phyloP scores from a whole-genome alignment of 306 rosid species.

The Cucumis sativus region DNA sequence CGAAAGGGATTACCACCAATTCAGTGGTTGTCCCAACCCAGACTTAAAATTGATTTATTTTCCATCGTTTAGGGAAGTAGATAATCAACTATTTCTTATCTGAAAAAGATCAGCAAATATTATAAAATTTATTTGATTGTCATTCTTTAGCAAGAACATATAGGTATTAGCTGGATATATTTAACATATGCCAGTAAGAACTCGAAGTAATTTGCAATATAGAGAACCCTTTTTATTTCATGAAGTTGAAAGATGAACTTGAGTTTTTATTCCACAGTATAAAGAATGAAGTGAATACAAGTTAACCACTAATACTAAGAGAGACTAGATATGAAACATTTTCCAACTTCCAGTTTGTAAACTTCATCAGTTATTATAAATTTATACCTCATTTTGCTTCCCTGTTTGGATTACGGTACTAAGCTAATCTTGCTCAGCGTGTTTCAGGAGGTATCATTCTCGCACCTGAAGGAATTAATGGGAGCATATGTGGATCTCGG shows the following conservation, averaged over 20 bases:
- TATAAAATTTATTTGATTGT: neutral
- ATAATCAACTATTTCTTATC: neutral
- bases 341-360: neutral
- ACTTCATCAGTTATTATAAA: neutral
- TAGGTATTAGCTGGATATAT: neutral
- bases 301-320: neutral
- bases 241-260: neutral
- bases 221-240: neutral
- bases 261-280: neutral
- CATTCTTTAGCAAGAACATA: neutral
- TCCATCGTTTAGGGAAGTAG: neutral
- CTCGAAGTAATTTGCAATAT: neutral
- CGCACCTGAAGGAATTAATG: conserved; percentile 86
- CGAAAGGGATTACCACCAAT: neutral
- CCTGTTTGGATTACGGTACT: conserved; percentile 23
- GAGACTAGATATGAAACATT: neutral
- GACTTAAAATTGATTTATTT: neutral
- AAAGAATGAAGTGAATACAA: neutral
- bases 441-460: conserved; percentile 97
- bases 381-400: neutral
- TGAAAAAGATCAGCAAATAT: neutral
- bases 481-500: conserved; percentile 77
- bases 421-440: conserved; percentile 65
- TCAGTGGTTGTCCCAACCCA: neutral
- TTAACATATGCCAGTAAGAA: neutral